Percentiles rank a stretch among this genome's conserved stretches.
phyloP scores from a whole-genome alignment of 1,284 basidiomycete species.

The Ustilago curta region DNA sequence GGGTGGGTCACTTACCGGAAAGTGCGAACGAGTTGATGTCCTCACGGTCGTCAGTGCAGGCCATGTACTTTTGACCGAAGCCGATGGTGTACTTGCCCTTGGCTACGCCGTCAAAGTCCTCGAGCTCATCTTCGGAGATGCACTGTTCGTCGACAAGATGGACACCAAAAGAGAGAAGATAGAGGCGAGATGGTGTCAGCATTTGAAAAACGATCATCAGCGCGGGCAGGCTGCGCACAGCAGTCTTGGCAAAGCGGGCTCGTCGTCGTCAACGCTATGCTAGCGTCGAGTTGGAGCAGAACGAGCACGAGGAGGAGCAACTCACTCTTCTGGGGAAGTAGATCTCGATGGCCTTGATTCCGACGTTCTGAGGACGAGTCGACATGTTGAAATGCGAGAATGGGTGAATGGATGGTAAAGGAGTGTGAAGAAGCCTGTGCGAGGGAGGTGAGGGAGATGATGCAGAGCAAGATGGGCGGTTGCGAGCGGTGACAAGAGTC shows the following conservation, averaged over 20 bases:
- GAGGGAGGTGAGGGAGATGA: constrained; percentile 1
- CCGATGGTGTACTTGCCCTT: constrained; percentile 99
- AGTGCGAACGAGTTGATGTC: constrained; percentile 98
- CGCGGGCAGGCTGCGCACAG: background rate
- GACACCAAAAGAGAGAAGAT: background rate
- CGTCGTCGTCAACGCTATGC: background rate
- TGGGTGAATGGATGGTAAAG: constrained; percentile 10
- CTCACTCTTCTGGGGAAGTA: constrained; percentile 91
- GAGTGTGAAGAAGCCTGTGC: constrained; percentile 34
- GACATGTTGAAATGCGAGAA: constrained; percentile 49
- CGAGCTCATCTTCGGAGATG: constrained; percentile 71
- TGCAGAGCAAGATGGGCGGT: constrained; percentile 7
- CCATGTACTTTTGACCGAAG: constrained; percentile 97
- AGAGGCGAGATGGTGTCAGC: constrained; percentile 9
- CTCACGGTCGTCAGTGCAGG: constrained; percentile 91
- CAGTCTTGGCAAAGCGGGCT: background rate
- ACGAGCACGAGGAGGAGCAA: constrained; percentile 31
- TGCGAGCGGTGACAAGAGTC: background rate
- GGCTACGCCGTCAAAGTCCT: constrained; percentile 93
- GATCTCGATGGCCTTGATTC: constrained; percentile 90
- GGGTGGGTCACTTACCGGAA: constrained; percentile 76
- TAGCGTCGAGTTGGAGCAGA: background rate
- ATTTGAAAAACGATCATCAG: background rate
- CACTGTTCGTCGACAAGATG: constrained; percentile 37
- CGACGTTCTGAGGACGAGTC: constrained; percentile 85